Conservation (phyloP, 2,329 filamentous ascomycete genomes). For the Neurospora sp. region DNA sequence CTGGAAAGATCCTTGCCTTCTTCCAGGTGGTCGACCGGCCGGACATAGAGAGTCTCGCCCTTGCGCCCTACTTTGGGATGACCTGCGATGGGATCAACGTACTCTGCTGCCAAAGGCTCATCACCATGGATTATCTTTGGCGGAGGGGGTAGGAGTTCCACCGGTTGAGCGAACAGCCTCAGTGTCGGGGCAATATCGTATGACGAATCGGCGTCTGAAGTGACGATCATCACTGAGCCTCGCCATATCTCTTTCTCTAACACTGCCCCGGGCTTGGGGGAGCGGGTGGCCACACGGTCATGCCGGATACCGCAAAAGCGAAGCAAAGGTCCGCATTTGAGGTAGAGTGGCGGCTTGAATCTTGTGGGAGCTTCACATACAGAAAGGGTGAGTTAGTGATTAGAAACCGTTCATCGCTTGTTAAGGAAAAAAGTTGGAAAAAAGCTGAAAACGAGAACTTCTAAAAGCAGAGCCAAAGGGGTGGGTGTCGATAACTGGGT, state of each 20-base stretch:
- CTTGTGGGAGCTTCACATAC: constrained; percentile 43
- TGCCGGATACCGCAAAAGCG: constrained; percentile 77
- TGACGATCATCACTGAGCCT: constrained; percentile 93
- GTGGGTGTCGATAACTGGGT: not conserved
- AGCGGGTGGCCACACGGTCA: constrained; percentile 39
- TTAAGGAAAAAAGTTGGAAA: constrained; percentile 7
- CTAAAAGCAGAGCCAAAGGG: not conserved
- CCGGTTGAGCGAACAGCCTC: constrained; percentile 76
- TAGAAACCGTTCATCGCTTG: constrained; percentile 3
- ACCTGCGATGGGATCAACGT: constrained; percentile 82
- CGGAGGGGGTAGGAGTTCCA: constrained; percentile 71
- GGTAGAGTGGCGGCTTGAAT: constrained; percentile 74
- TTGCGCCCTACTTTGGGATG: constrained; percentile 76
- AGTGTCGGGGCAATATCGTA: constrained; percentile 72
- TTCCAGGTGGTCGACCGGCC: constrained; percentile 76
- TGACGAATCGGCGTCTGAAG: constrained; percentile 70
- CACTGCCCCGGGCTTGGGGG: constrained; percentile 24
- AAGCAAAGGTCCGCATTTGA: constrained; percentile 84
- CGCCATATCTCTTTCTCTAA: constrained; percentile 74
- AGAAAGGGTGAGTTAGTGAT: constrained; percentile 6
- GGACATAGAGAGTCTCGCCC: constrained; percentile 78
- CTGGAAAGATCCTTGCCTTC: constrained; percentile 69
- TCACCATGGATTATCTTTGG: constrained; percentile 57
- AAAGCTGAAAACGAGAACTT: not conserved
- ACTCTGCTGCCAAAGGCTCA: constrained; percentile 61